These are phyloP conservation scores for Apiospora malaysiana DNA, from an alignment of 2,329 filamentous ascomycete genomes.

Conservation along the genomic window DNA sequence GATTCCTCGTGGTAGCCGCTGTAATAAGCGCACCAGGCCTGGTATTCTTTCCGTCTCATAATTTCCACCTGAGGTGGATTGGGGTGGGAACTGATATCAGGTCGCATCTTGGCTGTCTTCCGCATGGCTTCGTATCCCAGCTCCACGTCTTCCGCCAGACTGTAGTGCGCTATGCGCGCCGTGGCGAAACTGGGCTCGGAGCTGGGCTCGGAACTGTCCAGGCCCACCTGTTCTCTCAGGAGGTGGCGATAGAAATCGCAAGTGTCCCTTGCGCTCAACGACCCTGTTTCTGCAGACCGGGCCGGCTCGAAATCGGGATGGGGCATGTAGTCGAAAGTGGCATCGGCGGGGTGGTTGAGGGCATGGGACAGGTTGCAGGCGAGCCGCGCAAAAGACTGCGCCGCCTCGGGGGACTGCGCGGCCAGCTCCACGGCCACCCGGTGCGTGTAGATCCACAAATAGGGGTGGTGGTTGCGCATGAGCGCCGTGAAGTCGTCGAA, in stretches of 20 bases:
- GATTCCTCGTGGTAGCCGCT: neutral
- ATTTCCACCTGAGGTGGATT: neutral
- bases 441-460: neutral
- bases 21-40: neutral
- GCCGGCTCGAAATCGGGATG: neutral
- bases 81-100: no score
- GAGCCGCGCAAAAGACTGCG: neutral
- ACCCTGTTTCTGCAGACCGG: neutral
- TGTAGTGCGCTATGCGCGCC: neutral
- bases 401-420: neutral
- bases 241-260: neutral
- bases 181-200: neutral
- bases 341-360: neutral
- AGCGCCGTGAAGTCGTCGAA: conserved; percentile 14
- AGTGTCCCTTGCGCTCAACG: no score
- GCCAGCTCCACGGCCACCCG: neutral
- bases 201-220: neutral
- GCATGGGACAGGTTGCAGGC: neutral
- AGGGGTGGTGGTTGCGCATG: neutral
- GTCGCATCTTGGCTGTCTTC: neutral
- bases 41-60: neutral
- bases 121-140: neutral
- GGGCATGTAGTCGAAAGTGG: neutral
- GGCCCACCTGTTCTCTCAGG: neutral
- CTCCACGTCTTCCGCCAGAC: neutral